Evolutionary conservation across 176 grass and related monocot species (phyloP).

Genomic region (Eleusine coracana): DNA sequence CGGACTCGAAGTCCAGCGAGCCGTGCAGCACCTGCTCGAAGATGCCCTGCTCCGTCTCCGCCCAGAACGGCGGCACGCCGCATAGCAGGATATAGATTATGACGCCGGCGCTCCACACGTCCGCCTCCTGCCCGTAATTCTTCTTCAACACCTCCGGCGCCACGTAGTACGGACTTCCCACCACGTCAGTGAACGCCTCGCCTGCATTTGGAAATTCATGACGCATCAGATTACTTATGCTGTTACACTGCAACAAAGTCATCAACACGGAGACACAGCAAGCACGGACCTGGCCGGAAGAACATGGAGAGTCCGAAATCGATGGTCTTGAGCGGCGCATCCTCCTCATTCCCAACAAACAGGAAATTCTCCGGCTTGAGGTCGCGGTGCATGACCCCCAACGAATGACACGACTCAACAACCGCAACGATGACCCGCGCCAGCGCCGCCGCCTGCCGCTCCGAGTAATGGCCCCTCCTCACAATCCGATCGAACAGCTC

Average conservation of each 20-base stretch:
- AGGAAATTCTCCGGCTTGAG: slow-evolving; percentile 61
- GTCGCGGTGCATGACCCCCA: slow-evolving; percentile 57
- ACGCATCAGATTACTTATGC: too few species aligned
- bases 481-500: slow-evolving; percentile 68
- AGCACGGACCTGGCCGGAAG: slow-evolving; percentile 42
- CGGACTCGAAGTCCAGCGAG: slow-evolving; percentile 56
- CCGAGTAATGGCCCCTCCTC: slow-evolving; percentile 43
- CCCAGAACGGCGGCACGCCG: slow-evolving; percentile 65
- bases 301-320: slow-evolving; percentile 68
- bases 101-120: slow-evolving; percentile 60
- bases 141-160: slow-evolving; percentile 62
- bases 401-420: slow-evolving; percentile 55
- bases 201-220: background rate
- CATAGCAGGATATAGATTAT: slow-evolving; percentile 62
- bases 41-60: slow-evolving; percentile 64
- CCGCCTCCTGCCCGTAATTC: slow-evolving; percentile 54
- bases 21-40: slow-evolving; percentile 64
- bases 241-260: too few species aligned
- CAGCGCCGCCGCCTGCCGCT: slow-evolving; percentile 52
- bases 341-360: slow-evolving; percentile 48
- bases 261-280: too few species aligned
- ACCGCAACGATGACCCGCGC: slow-evolving; percentile 52
- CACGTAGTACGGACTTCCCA: slow-evolving; percentile 64
- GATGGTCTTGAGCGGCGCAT: slow-evolving; percentile 57
- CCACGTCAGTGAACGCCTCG: slow-evolving; percentile 54